Evolutionary conservation across 2,329 filamentous ascomycete species (phyloP).

Genomic region (Westerdykella sp.): DNA sequence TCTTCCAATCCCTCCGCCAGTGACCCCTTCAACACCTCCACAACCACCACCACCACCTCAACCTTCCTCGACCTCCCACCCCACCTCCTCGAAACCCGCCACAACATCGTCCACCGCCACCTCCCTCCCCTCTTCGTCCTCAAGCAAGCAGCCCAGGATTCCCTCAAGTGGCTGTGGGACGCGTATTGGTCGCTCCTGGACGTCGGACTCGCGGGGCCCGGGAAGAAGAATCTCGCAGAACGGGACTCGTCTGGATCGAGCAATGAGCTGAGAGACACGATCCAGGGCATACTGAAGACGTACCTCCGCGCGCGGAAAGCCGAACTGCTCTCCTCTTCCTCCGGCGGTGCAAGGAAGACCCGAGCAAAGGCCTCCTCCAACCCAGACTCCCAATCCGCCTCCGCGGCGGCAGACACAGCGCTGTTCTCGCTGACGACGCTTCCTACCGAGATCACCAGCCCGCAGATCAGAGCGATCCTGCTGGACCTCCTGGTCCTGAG

Average conservation of each 20-base stretch:
- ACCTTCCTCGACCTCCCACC: slow-evolving; percentile 60
- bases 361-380: background rate
- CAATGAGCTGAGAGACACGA: background rate
- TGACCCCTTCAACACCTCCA: slow-evolving; percentile 11
- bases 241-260: background rate
- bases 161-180: slow-evolving; percentile 78
- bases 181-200: slow-evolving; percentile 69
- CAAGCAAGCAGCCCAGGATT: slow-evolving; percentile 61
- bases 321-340: slow-evolving; percentile 15
- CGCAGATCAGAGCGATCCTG: slow-evolving; percentile 1
- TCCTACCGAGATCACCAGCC: background rate
- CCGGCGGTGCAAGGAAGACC: background rate
- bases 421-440: background rate
- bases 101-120: slow-evolving; percentile 86
- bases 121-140: slow-evolving; percentile 70
- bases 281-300: slow-evolving; percentile 17
- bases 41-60: slow-evolving; percentile 35
- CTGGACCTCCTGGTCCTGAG: slow-evolving; percentile 23
- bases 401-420: slow-evolving; percentile 14
- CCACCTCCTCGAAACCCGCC: slow-evolving; percentile 80
- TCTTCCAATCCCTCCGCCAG: slow-evolving; percentile 58
- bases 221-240: background rate
- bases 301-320: slow-evolving; percentile 28
- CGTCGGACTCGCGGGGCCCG: slow-evolving; percentile 13
- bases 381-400: background rate